Percentiles rank a stretch among this genome's conserved stretches.
These are phyloP conservation scores for Thalia dealbata DNA, from an alignment of 176 grass and related monocot species.

Conservation along the genomic window DNA sequence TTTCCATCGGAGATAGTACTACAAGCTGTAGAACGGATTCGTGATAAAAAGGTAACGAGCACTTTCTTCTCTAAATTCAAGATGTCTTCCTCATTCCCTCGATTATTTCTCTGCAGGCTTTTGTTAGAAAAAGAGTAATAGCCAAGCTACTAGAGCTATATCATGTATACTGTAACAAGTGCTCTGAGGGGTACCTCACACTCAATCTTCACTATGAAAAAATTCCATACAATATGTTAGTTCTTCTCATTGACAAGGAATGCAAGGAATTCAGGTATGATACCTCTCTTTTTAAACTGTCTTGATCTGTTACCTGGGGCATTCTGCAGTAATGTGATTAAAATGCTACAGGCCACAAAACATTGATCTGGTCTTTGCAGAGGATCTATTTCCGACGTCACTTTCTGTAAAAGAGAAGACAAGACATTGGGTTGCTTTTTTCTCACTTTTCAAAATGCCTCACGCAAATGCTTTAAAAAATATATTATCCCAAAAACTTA, in stretches of 20 bases:
- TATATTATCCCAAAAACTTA: constrained; percentile 78
- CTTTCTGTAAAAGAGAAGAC: constrained; percentile 81
- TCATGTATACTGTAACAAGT: constrained; percentile 63
- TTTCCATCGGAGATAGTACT: constrained; percentile 64
- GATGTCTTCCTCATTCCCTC: background rate
- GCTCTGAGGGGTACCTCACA: constrained; percentile 48
- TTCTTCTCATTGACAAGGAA: constrained; percentile 74
- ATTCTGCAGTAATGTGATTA: constrained; percentile 16
- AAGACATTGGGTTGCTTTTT: constrained; percentile 78
- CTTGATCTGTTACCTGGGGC: background rate
- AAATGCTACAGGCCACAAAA: constrained; percentile 46
- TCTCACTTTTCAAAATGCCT: constrained; percentile 56
- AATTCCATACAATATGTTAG: constrained; percentile 73
- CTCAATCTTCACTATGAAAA: constrained; percentile 60
- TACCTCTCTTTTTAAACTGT: constrained; percentile 6
- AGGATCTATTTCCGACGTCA: constrained; percentile 71
- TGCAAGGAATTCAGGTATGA: constrained; percentile 63
- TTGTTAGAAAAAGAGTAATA: constrained; percentile 79
- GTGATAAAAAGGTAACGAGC: constrained; percentile 84
- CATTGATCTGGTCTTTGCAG: constrained; percentile 66
- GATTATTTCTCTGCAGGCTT: constrained; percentile 45
- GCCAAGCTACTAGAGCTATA: constrained; percentile 74
- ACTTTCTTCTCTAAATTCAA: no score
- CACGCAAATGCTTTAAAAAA: constrained; percentile 63
- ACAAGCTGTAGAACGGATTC: constrained; percentile 49